Percentiles rank a stretch among this genome's conserved stretches.
Evolutionary conservation across 768 basidiomycete genomes (phyloP).

Genomic region (Phylloporus sp.): DNA sequence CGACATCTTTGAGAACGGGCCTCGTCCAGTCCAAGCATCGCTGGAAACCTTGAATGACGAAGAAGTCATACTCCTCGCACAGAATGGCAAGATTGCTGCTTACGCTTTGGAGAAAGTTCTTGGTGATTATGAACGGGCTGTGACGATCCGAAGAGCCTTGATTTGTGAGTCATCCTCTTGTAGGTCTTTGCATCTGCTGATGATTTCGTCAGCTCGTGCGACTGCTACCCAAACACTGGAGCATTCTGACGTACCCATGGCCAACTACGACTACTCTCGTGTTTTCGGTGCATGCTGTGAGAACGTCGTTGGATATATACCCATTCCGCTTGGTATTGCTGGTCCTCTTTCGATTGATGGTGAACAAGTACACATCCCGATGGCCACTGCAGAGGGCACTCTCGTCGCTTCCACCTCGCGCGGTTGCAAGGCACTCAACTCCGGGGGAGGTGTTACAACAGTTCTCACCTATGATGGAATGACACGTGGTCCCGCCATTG

Average conservation of each 20-base stretch:
- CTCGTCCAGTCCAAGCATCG: constrained; percentile 54
- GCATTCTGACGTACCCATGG: constrained; percentile 73
- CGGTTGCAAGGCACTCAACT: constrained; percentile 96
- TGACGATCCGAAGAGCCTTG: constrained; percentile 78
- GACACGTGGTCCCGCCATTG: constrained; percentile 98
- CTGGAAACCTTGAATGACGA: constrained; percentile 78
- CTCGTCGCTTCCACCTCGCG: constrained; percentile 96
- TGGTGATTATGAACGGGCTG: constrained; percentile 85
- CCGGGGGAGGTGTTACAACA: constrained; percentile 92
- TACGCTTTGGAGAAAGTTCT: constrained; percentile 95
- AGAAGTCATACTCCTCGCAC: constrained; percentile 83
- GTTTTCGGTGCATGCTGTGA: constrained; percentile 98
- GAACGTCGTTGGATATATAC: constrained; percentile 97
- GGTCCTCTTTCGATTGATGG: constrained; percentile 94
- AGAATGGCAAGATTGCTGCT: constrained; percentile 90
- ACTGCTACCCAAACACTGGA: constrained; percentile 84
- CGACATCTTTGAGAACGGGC: constrained; percentile 73
- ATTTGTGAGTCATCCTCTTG: constrained; percentile 61
- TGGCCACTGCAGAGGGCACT: constrained; percentile 99
- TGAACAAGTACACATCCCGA: constrained; percentile 81
- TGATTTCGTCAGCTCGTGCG: constrained; percentile 60
- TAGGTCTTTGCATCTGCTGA: constrained; percentile 3
- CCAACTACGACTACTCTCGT: constrained; percentile 87
- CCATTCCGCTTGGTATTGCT: constrained; percentile 92
- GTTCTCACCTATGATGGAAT: constrained; percentile 91